Evolutionary conservation across 1,284 basidiomycete genomes (phyloP).

Genomic region (Exobasidium cylindrosporum): DNA sequence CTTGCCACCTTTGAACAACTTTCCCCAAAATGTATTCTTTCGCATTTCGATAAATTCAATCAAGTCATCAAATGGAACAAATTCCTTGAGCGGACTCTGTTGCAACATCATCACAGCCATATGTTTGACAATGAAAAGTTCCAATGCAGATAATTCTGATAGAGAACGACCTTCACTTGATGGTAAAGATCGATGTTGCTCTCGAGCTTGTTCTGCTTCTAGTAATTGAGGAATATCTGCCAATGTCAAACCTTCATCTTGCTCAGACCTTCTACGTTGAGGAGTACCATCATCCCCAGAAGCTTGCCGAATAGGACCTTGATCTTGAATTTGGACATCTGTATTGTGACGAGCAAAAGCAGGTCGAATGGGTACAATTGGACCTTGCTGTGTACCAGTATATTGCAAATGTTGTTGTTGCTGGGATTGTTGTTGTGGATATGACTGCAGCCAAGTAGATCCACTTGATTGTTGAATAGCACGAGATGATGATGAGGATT

Average conservation of each 20-base stretch:
- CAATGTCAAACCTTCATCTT: constrained; percentile 75
- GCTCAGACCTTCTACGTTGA: constrained; percentile 18
- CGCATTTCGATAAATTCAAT: constrained; percentile 87
- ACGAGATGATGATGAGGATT: neutral
- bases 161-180: constrained; percentile 73
- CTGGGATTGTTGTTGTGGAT: constrained; percentile 9
- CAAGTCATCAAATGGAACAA: constrained; percentile 77
- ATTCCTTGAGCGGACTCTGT: constrained; percentile 71
- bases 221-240: constrained; percentile 94
- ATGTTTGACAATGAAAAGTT: constrained; percentile 87
- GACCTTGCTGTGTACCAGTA: constrained; percentile 57
- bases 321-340: constrained; percentile 83
- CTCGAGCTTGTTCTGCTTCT: constrained; percentile 83
- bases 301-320: constrained; percentile 56
- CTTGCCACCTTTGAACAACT: constrained; percentile 80
- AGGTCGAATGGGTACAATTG: constrained; percentile 65
- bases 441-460: constrained; percentile 18
- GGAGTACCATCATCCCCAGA: constrained; percentile 35
- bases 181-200: constrained; percentile 70
- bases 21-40: constrained; percentile 95
- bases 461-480: neutral
- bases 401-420: constrained; percentile 14
- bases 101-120: constrained; percentile 77
- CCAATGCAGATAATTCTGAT: constrained; percentile 77
- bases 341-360: constrained; percentile 77